Conservation (phyloP, 139 green algal species). For the Gonium pectorale region DNA sequence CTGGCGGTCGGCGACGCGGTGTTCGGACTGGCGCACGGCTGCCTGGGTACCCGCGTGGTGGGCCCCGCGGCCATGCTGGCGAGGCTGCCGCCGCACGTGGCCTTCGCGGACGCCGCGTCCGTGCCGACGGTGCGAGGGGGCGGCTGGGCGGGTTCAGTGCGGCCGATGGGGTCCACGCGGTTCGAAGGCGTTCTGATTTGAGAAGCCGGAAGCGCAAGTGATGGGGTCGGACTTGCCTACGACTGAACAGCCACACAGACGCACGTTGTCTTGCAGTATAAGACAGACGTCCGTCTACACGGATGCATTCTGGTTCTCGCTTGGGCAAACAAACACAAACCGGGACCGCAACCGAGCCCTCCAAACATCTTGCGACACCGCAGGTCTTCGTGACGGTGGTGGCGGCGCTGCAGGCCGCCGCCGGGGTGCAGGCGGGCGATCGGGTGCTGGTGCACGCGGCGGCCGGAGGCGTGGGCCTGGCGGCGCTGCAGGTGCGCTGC, state of each 20-base stretch:
- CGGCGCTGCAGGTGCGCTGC: constrained; percentile 68
- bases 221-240: no score
- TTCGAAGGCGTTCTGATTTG: no score
- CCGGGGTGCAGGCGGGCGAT: constrained; percentile 42
- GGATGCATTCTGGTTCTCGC: no score
- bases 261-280: no score
- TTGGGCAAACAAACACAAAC: no score
- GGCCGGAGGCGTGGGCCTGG: constrained; percentile 83
- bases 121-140: constrained; percentile 65
- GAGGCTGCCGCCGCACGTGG: constrained; percentile 67
- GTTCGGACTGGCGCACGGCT: constrained; percentile 84
- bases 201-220: no score
- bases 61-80: constrained; percentile 60
- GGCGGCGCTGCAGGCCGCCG: constrained; percentile 58
- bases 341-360: no score
- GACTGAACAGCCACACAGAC: no score
- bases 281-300: no score
- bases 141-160: no score
- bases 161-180: no score
- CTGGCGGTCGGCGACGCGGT: constrained; percentile 72
- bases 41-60: constrained; percentile 71
- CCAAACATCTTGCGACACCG: not conserved
- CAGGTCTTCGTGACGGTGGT: constrained; percentile 77
- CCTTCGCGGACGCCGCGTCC: constrained; percentile 73
- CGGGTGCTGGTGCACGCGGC: constrained; percentile 81